Percentiles rank a stretch among this genome's conserved stretches.
Evolutionary conservation across 2,329 filamentous ascomycete species (phyloP).

Genomic region (Pseudopyrenochaeta lycopersici): DNA sequence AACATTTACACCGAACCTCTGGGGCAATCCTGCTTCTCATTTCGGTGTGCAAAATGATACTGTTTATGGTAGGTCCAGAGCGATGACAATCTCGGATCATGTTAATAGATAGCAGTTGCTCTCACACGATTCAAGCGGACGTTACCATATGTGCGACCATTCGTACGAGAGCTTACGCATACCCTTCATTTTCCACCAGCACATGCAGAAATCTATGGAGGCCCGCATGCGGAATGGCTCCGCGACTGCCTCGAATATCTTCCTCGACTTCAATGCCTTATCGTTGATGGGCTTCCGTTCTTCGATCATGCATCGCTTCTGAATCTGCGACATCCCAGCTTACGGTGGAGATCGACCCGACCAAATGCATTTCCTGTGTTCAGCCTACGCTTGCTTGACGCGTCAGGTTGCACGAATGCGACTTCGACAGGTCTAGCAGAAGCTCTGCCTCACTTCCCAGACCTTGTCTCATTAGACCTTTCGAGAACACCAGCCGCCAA

Average conservation of each 20-base stretch:
- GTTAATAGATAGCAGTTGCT: conserved; percentile 55
- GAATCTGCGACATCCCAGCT: conserved; percentile 54
- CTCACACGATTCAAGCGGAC: conserved; percentile 67
- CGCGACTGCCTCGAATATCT: conserved; percentile 66
- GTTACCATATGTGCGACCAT: conserved; percentile 61
- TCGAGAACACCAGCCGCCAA: conserved; percentile 62
- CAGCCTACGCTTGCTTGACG: conserved; percentile 64
- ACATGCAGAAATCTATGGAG: conserved; percentile 68
- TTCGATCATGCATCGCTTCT: conserved; percentile 68
- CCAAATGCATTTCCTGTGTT: conserved; percentile 49
- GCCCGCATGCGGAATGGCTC: conserved; percentile 67
- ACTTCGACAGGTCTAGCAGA: conserved; percentile 63
- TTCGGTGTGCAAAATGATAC: conserved; percentile 68
- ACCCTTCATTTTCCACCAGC: conserved; percentile 69
- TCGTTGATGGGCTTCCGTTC: conserved; percentile 67
- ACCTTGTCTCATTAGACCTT: conserved; percentile 66
- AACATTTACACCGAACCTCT: conserved; percentile 67
- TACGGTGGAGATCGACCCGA: conserved; percentile 29
- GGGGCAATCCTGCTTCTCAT: conserved; percentile 70
- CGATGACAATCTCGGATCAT: background rate
- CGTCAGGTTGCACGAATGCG: conserved; percentile 66
- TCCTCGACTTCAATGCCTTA: conserved; percentile 66
- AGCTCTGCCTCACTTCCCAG: conserved; percentile 62
- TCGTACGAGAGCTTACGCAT: conserved; percentile 66
- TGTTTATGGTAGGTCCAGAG: conserved; percentile 58